Percentiles rank a stretch among this genome's conserved stretches.
phyloP scores from a whole-genome alignment of 805 yeast species.

The Nakazawaea wyomingensis region DNA sequence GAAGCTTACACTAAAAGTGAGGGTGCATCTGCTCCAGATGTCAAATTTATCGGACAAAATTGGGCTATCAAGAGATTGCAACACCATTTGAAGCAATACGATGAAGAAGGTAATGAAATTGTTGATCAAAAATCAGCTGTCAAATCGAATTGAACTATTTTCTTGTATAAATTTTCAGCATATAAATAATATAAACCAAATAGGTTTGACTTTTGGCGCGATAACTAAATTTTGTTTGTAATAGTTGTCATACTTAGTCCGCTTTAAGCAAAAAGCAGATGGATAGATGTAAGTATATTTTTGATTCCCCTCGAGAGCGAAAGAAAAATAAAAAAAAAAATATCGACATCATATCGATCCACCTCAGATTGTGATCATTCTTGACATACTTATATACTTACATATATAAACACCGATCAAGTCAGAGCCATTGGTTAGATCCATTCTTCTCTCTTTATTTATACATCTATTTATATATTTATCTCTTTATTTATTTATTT shows the following conservation, averaged over 20 bases:
- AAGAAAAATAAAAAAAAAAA: too few relatives aligned
- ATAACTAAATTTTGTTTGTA: too few relatives aligned
- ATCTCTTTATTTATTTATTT: background rate
- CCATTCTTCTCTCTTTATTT: background rate
- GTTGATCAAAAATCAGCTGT: background rate
- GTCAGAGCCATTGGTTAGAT: background rate
- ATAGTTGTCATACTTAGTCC: too few relatives aligned
- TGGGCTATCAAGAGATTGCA: constrained; percentile 80
- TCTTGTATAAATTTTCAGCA: background rate
- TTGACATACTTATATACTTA: too few relatives aligned
- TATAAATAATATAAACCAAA: too few relatives aligned
- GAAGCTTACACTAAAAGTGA: constrained; percentile 54
- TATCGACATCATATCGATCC: too few relatives aligned
- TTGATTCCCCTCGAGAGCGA: too few relatives aligned
- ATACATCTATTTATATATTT: background rate
- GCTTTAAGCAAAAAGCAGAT: too few relatives aligned
- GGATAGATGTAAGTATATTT: too few relatives aligned
- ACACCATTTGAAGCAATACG: constrained; percentile 27
- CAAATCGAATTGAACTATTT: too few relatives aligned
- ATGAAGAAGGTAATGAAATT: constrained; percentile 27
- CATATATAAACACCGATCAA: background rate
- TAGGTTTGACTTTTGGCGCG: too few relatives aligned
- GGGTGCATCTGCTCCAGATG: constrained; percentile 63
- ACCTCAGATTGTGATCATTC: too few relatives aligned
- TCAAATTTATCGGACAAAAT: constrained; percentile 69